Evolutionary conservation across 2,329 filamentous ascomycete species (phyloP).

Genomic region (Beauveria varroae): DNA sequence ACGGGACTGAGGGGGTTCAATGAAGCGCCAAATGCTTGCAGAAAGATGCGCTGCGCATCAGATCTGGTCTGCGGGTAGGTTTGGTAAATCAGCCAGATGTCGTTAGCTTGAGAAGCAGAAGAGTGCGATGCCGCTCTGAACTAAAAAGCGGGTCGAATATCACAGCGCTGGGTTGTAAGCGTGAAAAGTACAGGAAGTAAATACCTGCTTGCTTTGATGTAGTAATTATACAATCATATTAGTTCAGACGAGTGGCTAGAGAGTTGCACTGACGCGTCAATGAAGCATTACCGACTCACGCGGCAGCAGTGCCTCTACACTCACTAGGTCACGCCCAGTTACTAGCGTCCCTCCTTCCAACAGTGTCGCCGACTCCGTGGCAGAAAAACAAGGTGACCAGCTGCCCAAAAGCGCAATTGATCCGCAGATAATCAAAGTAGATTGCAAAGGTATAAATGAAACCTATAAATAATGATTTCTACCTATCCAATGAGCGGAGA

Average conservation of each 20-base stretch:
- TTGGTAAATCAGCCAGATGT: slow-evolving; percentile 9
- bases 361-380: not conserved
- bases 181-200: not conserved
- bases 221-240: not conserved
- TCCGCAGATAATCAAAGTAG: not conserved
- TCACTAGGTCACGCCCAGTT: not conserved
- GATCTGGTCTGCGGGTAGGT: slow-evolving; percentile 2
- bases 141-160: slow-evolving; percentile 7
- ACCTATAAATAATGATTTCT: not conserved
- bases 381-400: not conserved
- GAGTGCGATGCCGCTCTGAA: slow-evolving; percentile 1
- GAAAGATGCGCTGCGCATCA: slow-evolving; percentile 7
- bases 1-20: not conserved
- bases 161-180: not conserved
- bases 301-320: too few species aligned
- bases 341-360: not conserved
- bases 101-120: slow-evolving; percentile 5
- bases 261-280: too few species aligned
- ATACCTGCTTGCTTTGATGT: not conserved
- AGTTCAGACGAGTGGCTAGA: too few species aligned
- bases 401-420: not conserved
- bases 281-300: too few species aligned
- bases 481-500: slow-evolving; percentile 8
- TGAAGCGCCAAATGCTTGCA: slow-evolving; percentile 3
- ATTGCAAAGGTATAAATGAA: not conserved